Conservation (phyloP, 176 grass and related monocot species). For the Oryza coarctata region DNA sequence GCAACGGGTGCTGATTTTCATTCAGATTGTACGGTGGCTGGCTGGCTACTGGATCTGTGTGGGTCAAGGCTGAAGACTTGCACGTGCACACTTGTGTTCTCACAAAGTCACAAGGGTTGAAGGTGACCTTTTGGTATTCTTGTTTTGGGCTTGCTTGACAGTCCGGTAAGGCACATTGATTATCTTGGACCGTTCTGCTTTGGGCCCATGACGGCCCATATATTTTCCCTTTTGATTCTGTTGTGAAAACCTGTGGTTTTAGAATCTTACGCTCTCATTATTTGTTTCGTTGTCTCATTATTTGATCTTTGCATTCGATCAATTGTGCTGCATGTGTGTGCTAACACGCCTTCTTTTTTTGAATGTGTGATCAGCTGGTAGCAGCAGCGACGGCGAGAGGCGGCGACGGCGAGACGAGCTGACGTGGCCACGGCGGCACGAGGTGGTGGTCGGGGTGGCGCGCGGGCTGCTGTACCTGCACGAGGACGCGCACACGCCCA, state of each 20-base stretch:
- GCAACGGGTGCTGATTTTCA: neutral
- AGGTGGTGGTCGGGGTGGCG: slow-evolving; percentile 77
- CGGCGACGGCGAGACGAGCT: slow-evolving; percentile 33
- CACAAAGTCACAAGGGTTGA: too few species aligned
- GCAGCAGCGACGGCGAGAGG: slow-evolving; percentile 12
- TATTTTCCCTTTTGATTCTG: neutral
- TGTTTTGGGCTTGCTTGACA: too few species aligned
- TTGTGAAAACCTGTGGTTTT: neutral
- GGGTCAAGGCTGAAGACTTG: neutral
- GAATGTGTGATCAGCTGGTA: neutral
- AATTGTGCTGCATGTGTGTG: neutral
- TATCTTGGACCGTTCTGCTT: neutral
- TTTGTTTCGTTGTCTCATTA: too few species aligned
- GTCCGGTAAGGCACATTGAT: too few species aligned
- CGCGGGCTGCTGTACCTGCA: slow-evolving; percentile 94
- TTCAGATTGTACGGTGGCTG: too few species aligned
- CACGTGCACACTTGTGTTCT: too few species aligned
- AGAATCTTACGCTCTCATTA: neutral
- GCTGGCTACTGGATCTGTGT: too few species aligned
- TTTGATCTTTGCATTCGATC: neutral
- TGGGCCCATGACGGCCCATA: neutral
- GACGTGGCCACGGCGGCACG: slow-evolving; percentile 66
- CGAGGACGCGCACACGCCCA: slow-evolving; percentile 90
- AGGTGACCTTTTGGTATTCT: too few species aligned
- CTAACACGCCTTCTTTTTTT: neutral